Conservation (phyloP, 345 rosid genomes). For the Salix viminalis region DNA sequence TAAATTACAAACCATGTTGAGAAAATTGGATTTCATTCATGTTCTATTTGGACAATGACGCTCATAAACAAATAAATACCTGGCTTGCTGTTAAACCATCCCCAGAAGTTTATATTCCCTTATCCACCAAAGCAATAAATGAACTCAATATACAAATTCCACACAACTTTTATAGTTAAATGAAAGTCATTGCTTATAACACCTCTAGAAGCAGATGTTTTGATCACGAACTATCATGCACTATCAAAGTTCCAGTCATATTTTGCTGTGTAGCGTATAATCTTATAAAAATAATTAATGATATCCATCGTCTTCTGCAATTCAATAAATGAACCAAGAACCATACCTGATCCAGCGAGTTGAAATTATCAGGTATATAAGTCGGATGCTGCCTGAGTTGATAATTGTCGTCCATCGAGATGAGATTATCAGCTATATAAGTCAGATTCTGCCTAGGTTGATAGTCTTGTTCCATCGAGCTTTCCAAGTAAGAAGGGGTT, state of each 20-base stretch:
- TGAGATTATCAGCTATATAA: constrained; percentile 59
- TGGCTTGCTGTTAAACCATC: no score
- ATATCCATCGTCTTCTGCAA: not conserved
- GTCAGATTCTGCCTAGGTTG: constrained; percentile 26
- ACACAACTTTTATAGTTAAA: not conserved
- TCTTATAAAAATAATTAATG: not conserved
- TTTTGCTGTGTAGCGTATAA: not conserved
- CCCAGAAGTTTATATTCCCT: not conserved
- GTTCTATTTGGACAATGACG: not conserved
- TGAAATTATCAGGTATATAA: constrained; percentile 60
- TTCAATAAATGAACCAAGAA: not conserved
- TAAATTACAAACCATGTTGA: not conserved
- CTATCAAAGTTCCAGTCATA: not conserved
- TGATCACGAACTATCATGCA: not conserved
- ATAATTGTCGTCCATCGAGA: constrained; percentile 23
- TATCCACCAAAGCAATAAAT: not conserved
- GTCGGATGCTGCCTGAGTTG: constrained; percentile 28
- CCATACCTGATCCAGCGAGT: constrained; percentile 66
- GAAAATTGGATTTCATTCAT: not conserved
- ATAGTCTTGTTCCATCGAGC: constrained; percentile 25
- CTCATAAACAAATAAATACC: no score
- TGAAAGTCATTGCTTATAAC: not conserved
- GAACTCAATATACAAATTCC: not conserved
- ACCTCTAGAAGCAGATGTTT: not conserved
- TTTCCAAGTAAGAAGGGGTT: constrained; percentile 28